phyloP scores from a whole-genome alignment of 345 rosid genomes.

The Pistacia vera region DNA sequence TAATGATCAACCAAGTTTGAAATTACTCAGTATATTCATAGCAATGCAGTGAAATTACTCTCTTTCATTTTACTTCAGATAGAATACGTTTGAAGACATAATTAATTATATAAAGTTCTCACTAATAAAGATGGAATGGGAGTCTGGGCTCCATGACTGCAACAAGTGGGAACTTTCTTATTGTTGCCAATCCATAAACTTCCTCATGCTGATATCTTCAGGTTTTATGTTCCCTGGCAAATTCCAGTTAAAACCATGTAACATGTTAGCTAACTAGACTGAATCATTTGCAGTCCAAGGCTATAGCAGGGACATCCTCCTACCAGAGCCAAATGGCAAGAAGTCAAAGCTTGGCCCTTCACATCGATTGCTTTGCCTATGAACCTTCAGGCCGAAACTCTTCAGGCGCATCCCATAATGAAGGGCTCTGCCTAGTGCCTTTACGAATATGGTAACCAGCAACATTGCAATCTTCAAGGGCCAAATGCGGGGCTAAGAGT shows the following conservation, averaged over 20 bases:
- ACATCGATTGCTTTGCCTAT: conserved; percentile 15
- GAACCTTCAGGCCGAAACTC: conserved; percentile 37
- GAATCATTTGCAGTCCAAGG: conserved; percentile 27
- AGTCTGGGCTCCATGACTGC: conserved; percentile 19
- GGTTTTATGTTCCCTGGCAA: conserved; percentile 13
- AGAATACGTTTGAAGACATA: no score
- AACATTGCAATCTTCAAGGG: conserved; percentile 22
- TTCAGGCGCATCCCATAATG: conserved; percentile 20
- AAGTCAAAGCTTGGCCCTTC: conserved; percentile 31
- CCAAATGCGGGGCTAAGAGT: conserved; percentile 13
- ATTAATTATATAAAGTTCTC: no score
- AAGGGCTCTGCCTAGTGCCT: conserved; percentile 33
- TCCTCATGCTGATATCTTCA: conserved; percentile 30
- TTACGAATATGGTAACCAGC: conserved; percentile 23
- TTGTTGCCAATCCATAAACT: conserved; percentile 29
- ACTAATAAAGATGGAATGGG: conserved; percentile 19
- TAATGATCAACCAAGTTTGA: no score
- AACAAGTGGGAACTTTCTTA: conserved; percentile 18
- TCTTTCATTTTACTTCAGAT: no score
- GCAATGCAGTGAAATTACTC: no score
- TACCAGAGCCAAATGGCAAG: conserved; percentile 40
- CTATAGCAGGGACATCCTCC: conserved; percentile 42
- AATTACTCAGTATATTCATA: no score
- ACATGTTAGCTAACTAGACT: conserved; percentile 15
- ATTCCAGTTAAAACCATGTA: conserved; percentile 37